Evolutionary conservation across 2,329 filamentous ascomycete genomes (phyloP).

Genomic region (Rutstroemia sp.): DNA sequence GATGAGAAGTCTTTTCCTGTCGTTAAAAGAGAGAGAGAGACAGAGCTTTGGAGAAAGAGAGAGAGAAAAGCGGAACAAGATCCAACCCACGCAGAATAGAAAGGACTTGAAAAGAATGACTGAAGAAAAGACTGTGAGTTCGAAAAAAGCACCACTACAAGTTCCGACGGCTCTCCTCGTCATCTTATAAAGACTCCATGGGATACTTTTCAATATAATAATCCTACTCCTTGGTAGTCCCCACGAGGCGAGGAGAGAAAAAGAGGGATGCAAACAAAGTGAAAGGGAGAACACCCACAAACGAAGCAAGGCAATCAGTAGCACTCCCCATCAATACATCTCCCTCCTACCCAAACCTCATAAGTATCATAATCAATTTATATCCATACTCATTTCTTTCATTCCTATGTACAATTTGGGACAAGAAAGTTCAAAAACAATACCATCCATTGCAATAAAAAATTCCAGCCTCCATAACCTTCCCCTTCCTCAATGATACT

Average conservation of each 20-base stretch:
- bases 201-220: not conserved
- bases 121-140: not conserved
- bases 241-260: conserved; percentile 1
- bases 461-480: not conserved
- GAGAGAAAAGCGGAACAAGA: not conserved
- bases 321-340: not conserved
- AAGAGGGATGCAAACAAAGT: not conserved
- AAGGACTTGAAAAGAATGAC: not conserved
- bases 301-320: conserved; percentile 1
- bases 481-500: conserved; percentile 4
- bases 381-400: conserved; percentile 13
- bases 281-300: conserved; percentile 1
- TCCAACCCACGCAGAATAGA: not conserved
- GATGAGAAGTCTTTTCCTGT: too few species aligned
- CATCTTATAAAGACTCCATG: conserved; percentile 5
- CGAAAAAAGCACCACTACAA: not conserved
- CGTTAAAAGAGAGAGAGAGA: not conserved
- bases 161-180: not conserved
- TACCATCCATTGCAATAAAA: conserved; percentile 11
- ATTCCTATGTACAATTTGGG: conserved; percentile 21
- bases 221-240: not conserved
- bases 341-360: not conserved
- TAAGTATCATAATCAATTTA: conserved; percentile 14
- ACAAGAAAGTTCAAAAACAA: conserved; percentile 8
- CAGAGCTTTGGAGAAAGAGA: not conserved